Evolutionary conservation across 2,329 filamentous ascomycete species (phyloP), one percentile per base, ranked within the genome.

Genomic region (Aspergillus pseudoterreus): DNA sequence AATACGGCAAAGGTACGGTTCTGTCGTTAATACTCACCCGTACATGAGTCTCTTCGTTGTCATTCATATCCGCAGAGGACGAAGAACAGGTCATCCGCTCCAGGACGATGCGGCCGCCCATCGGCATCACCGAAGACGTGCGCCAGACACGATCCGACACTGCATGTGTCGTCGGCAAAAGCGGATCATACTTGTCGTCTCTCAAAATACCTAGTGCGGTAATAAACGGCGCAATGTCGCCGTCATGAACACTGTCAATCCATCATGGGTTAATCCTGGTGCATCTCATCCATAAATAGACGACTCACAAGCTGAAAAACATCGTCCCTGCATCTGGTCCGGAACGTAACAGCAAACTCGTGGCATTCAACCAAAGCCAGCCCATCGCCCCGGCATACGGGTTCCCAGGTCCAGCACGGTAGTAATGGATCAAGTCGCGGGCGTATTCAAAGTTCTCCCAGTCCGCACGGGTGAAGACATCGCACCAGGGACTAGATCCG

Each of bases 401-500:
- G 52, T 80, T 82, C 1, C 81, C 82, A 0, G 81, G 79, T 0
- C 82, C 82, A 8, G 78, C 75, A 27, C 81, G 75, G 62, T 84
- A 84, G 62, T 80, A 83, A 58, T 83, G 80, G 12, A 82, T 63
- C 3, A 83, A 39, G 59, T 84, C 81, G 27, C 81, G 73, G 2
- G 80, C 82, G 58, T 84, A 84, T 57, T 82, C 81, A 54, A 83
- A 83, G 45, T 72, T 63, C 11, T 75, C 63, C 73, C 80, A 82
- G 43, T 83, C 81, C 1, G 77, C 65, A 30, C 70, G 68, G 0
- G 75, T 78, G 62, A 84, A 84, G 8, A 82, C 71, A 49, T 77
- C 65, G 56, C 81, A 84, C 81, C 81, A 84, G 5, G 72, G 71
- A 61, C 79, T 82, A 19, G 64, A 68, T 6, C 81, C 82, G 51